Base-by-base conservation (phyloP, 495 filamentous ascomycete species). In the Cairneyella variabilis region DNA sequence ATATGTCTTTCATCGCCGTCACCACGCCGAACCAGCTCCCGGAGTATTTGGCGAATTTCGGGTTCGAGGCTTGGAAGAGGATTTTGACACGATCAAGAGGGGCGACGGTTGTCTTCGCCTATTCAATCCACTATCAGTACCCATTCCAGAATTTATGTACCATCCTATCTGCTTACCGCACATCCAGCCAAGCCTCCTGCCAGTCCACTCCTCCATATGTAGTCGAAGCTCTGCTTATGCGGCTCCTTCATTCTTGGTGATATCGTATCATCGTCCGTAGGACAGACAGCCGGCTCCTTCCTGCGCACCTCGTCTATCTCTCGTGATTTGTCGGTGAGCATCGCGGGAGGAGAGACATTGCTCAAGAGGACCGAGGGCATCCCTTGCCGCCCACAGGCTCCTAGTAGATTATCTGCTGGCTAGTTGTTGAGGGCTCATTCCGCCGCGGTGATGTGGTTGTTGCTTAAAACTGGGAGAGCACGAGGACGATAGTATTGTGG, bases 61-160 rank as follows among this genome's bases (percentile, higher is more conserved):
- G 93, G 64, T 91, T 96, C 52, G 87, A 88, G 47, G 93, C 85
- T 71, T 98, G 93, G 74, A 98, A 97, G 45, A 98, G 86, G 66
- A 98, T 98, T 69, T 98, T 98, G 64, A 98, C 93, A 39, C 93
- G 85, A 72, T 98, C 93, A 49, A 98, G 88, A 28, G 93, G 93
- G 22, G 89, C 93, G 12, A 98, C 95, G 16, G 95, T 75, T 0
- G 92, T 96, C 77, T 98, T 98, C 58, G 89, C 93, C 90, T 96
- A 53, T 34, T 44, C 11, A 38, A 36, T 37, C 14, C 10, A 40
- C 8, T 25, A 16, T 48, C 21, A 54, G 43, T 40, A 39, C 9
- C 38, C 12, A 22, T 18, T 39, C 39, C 14, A 16, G 58, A 43
- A 1, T 26, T 20, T 23, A 11, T 12, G 9, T 2, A n/a, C 26